Base-by-base conservation (phyloP, 2,329 filamentous ascomycete genomes). In the Ilyonectria mors-panacis region DNA sequence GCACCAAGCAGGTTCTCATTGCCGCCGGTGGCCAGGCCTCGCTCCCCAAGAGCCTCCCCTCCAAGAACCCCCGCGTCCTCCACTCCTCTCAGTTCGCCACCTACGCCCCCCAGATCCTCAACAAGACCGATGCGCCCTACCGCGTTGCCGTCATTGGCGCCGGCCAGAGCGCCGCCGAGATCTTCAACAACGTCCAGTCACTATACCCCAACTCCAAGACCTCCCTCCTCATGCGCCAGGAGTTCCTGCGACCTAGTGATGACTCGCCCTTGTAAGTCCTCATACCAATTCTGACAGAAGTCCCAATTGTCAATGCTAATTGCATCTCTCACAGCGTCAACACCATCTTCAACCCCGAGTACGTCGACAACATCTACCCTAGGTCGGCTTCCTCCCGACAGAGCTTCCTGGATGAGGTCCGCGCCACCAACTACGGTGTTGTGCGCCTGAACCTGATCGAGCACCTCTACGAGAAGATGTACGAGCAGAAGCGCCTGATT, bases 121-220 rank as follows among this genome's bases (percentile, higher is more conserved):
- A 78, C 65, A 85, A 90, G 71, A 80, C 83, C 62, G 81, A 85
- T 37, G 83, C 85, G 2, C 87, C 86, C 1, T 93, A 94, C 80
- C 89, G 89, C 17, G 91, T 98, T 59, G 95, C 94, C 9, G 93
- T 98, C 12, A 86, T 98, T 45, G 95, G 95, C 9, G 93, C 91
- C 53, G 95, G 96, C 1, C 95, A 99, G 84, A 97, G 93, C 79
- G 94, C 94, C 2, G 95, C 95, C 10, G 95, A 99, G 84, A 97
- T 98, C 76, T 98, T 97, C 84, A 92, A 94, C 83, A 95, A 97
- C 80, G 84, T 98, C 56, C 92, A 95, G 76, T 87, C 85, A 44
- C 85, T 93, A 53, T 98, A 97, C 78, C 94, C 94, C 44, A 94
- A 95, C 78, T 90, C 93, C 30, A 87, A 89, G 74, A 95, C 94